Conservation (phyloP, 352 stramenopile genomes). For the Pythium aquatile region DNA sequence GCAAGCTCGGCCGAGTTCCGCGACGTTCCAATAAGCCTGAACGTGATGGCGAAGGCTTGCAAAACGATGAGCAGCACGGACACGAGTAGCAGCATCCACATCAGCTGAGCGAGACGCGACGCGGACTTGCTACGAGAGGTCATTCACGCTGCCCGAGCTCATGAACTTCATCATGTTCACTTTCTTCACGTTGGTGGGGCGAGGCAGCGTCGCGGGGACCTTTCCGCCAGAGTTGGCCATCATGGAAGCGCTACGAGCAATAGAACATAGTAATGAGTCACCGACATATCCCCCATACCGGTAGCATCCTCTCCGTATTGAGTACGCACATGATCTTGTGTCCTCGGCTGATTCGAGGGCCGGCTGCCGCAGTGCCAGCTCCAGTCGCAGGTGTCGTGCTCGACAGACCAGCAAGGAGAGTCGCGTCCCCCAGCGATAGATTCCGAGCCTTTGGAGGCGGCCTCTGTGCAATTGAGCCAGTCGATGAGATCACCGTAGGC, state of each 20-base stretch:
- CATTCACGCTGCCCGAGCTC: slow-evolving; percentile 28
- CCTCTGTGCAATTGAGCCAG: slow-evolving; percentile 45
- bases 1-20: slow-evolving; percentile 44
- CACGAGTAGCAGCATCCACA: background rate
- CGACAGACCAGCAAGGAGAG: slow-evolving; percentile 9
- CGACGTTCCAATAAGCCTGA: slow-evolving; percentile 58
- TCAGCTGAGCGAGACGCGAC: background rate
- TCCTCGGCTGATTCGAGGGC: slow-evolving; percentile 33
- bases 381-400: background rate
- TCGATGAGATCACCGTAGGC: slow-evolving; percentile 50
- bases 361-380: background rate
- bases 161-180: slow-evolving; percentile 87
- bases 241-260: slow-evolving; percentile 25
- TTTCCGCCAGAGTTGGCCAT: slow-evolving; percentile 13
- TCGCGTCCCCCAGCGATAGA: background rate
- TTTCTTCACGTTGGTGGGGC: slow-evolving; percentile 47
- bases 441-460: slow-evolving; percentile 3
- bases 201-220: slow-evolving; percentile 7
- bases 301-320: too few species aligned
- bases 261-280: background rate
- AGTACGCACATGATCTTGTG: slow-evolving; percentile 58
- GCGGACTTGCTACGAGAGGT: background rate
- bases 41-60: slow-evolving; percentile 47
- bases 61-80: slow-evolving; percentile 14
- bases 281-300: background rate